Conservation (phyloP, 805 yeast genomes). For the Candida odintsovae region DNA sequence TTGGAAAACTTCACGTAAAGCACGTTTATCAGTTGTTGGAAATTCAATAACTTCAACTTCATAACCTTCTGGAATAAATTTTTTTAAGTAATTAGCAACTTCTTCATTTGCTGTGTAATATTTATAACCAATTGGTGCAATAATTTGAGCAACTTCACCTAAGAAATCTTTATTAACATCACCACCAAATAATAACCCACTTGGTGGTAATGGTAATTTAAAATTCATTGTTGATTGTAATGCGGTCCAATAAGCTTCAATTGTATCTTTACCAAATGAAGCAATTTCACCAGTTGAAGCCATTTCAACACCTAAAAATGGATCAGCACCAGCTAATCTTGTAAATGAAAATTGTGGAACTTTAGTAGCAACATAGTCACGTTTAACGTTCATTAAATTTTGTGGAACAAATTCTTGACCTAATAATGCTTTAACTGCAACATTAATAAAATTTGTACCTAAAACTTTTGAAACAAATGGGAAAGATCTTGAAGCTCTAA, state of each 20-base stretch:
- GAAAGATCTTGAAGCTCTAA: constrained; percentile 98
- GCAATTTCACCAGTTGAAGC: constrained; percentile 99
- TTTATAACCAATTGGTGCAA: constrained; percentile 74
- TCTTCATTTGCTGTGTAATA: constrained; percentile 70
- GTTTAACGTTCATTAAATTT: constrained; percentile 71
- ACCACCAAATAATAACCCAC: constrained; percentile 92
- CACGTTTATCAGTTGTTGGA: constrained; percentile 91
- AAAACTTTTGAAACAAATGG: constrained; percentile 97
- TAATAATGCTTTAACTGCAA: constrained; percentile 84
- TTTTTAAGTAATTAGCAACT: constrained; percentile 64
- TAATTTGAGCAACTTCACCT: constrained; percentile 64
- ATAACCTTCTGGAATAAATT: constrained; percentile 32
- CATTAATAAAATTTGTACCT: constrained; percentile 91
- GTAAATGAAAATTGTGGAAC: constrained; percentile 99
- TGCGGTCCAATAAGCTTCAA: constrained; percentile 97
- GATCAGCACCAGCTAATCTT: constrained; percentile 98
- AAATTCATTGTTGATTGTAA: constrained; percentile 97
- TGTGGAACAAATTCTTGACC: constrained; percentile 64
- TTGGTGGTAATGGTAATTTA: constrained; percentile 85
- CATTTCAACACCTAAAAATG: constrained; percentile 98
- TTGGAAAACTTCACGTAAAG: constrained; percentile 89
- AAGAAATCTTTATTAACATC: constrained; percentile 68
- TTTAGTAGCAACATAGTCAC: constrained; percentile 89
- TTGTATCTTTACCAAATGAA: constrained; percentile 79
- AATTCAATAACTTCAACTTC: constrained; percentile 66